phyloP scores from a whole-genome alignment of 495 filamentous ascomycete species.

The Penicillium riverlandense region DNA sequence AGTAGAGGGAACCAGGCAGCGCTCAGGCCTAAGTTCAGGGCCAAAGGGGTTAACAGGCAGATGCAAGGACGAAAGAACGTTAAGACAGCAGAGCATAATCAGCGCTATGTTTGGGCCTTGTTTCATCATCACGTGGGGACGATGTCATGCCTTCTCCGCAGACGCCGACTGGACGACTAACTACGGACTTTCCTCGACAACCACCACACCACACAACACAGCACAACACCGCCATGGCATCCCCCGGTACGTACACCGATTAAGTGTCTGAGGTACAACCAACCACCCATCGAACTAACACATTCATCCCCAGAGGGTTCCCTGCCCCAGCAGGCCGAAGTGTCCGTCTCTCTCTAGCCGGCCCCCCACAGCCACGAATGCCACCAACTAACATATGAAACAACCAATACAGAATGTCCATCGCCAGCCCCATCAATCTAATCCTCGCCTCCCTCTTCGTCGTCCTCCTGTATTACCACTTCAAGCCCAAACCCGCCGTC shows the following conservation, averaged over 20 bases:
- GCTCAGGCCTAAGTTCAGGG: too few relatives aligned
- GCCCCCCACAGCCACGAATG: background rate
- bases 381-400: background rate
- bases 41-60: too few relatives aligned
- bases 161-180: slow-evolving; percentile 1
- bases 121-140: slow-evolving; percentile 8
- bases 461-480: slow-evolving; percentile 61
- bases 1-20: too few relatives aligned
- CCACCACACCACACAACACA: background rate
- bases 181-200: background rate
- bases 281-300: too few relatives aligned
- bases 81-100: too few relatives aligned
- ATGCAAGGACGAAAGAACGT: too few relatives aligned
- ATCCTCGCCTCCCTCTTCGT: slow-evolving; percentile 63
- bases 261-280: background rate
- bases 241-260: background rate
- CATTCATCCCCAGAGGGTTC: slow-evolving; percentile 2
- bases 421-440: slow-evolving; percentile 74
- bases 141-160: slow-evolving; percentile 14
- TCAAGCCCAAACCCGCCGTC: slow-evolving; percentile 52
- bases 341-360: slow-evolving; percentile 8
- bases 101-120: too few relatives aligned
- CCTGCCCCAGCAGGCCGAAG: slow-evolving; percentile 16
- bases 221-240: slow-evolving; percentile 2
- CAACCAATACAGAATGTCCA: slow-evolving; percentile 37